Base-by-base conservation (phyloP, 2,329 filamentous ascomycete species). In the Aspergillus pseudoterreus region DNA sequence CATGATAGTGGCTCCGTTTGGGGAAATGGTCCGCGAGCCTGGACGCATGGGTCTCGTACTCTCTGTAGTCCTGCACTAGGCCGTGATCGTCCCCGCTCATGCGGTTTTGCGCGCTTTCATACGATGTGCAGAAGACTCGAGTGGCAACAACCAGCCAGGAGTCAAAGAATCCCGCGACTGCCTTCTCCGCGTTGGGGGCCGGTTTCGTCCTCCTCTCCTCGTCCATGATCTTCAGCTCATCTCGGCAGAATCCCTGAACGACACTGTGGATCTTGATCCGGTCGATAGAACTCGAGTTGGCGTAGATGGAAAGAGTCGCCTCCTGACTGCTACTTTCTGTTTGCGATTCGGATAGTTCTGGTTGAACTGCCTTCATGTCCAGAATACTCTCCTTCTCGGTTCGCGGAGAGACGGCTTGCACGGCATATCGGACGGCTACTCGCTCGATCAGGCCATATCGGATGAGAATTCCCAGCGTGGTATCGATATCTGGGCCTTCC, bases 181-280 rank as follows among this genome's bases (percentile, higher is more conserved):
- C 52, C 4, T 52, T 57, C 15, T 19, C 47, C 15, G 50, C 38
- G 6, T 49, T 36, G 12, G 47, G 22, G 12, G 30, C 27, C 14
- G 47, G 17, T 21, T 45, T 49, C 15, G 45, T 51, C 30, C 53
- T 52, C 33, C 51, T 50, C 39, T 71, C 68, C 17, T 68, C 60
- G 35, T 70, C 68, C 53, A 63, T 64, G 42, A 69, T 68, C 41
- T 67, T 72, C 10, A 78, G 63, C 49, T 76, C 74, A 55, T 77
- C 75, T 12, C 75, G 71, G 54, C 73, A 75, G 42, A 78, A 77
- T 5, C 66, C 68, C 51, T 78, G 75, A 1, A 78, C 74, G 2
- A 78, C 75, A 24, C 70, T 75, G 54, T 78, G 75, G 5, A 77
- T 71, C 48, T 75, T 77, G 35, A 78, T 63, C 33, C 76, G 66